A percentile compares a stretch with the other conserved stretches of the same genome.
Evolutionary conservation across 2,329 filamentous ascomycete genomes (phyloP).

Genomic region (Cadophora sp.): DNA sequence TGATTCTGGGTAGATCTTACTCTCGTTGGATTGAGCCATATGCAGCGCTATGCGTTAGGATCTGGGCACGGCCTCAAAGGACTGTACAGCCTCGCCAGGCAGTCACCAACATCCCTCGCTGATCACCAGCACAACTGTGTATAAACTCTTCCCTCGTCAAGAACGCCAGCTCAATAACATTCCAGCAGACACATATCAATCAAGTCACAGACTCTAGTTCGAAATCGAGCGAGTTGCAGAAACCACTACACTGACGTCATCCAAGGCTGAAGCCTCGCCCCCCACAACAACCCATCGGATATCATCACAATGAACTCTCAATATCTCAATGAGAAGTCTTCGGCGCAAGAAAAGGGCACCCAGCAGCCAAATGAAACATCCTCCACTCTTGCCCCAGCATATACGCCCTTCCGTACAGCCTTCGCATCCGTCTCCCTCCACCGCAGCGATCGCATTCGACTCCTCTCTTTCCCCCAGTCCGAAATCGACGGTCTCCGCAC

Average conservation of each 20-base stretch:
- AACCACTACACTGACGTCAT: constrained; percentile 9
- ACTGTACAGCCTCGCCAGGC: constrained; percentile 17
- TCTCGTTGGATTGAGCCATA: neutral
- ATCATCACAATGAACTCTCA: constrained; percentile 17
- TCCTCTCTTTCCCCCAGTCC: constrained; percentile 46
- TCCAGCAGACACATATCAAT: neutral
- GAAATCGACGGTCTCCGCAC: constrained; percentile 43
- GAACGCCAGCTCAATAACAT: neutral
- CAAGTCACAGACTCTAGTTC: neutral
- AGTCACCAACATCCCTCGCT: constrained; percentile 2
- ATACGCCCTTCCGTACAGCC: constrained; percentile 36
- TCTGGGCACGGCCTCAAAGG: neutral
- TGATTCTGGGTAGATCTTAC: neutral
- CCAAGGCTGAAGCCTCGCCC: constrained; percentile 20
- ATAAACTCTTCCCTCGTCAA: neutral
- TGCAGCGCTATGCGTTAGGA: neutral
- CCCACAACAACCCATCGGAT: neutral
- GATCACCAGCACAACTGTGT: neutral
- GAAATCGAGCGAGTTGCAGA: neutral
- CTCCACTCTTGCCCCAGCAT: constrained; percentile 22
- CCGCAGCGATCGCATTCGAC: constrained; percentile 45
- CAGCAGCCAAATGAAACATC: neutral
- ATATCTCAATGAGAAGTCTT: constrained; percentile 9
- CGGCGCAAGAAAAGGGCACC: neutral
- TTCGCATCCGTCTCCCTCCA: constrained; percentile 46